Evolutionary conservation across 768 basidiomycete genomes (phyloP).

Genomic region (Hygrophoropsis aurantiaca): DNA sequence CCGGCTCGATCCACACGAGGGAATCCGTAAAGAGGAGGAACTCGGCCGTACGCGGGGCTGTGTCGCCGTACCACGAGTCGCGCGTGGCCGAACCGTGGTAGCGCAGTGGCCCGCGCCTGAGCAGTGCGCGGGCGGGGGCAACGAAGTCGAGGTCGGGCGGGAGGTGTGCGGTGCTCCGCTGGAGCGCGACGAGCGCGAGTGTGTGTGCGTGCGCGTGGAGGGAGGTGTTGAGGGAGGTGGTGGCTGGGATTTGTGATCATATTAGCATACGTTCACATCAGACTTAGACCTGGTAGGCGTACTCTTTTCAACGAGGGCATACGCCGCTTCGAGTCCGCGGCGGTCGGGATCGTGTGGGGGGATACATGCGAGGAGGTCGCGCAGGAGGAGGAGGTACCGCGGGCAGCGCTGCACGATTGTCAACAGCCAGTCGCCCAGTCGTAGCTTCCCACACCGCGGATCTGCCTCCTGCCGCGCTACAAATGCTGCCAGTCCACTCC

Average conservation of each 20-base stretch:
- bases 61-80: no score
- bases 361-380: conserved; percentile 74
- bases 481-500: conserved; percentile 73
- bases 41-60: conserved; percentile 55
- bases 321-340: conserved; percentile 55
- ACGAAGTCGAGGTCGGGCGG: conserved; percentile 80
- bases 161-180: conserved; percentile 72
- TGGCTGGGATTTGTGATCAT: conserved; percentile 47
- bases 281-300: conserved; percentile 12
- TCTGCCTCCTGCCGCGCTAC: conserved; percentile 65
- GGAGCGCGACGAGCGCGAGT: conserved; percentile 72
- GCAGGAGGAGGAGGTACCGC: conserved; percentile 79
- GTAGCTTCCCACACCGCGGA: conserved; percentile 69
- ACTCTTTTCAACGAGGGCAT: conserved; percentile 77
- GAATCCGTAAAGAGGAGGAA: conserved; percentile 85
- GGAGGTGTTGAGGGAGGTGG: conserved; percentile 73
- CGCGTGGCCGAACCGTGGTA: no score
- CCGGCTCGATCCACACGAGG: conserved; percentile 70
- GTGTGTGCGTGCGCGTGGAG: conserved; percentile 78
- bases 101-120: conserved; percentile 65
- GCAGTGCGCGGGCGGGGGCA: conserved; percentile 73
- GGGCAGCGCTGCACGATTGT: conserved; percentile 89
- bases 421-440: conserved; percentile 81
- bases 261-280: conserved; percentile 9
- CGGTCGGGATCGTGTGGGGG: conserved; percentile 67